These are phyloP conservation scores for Emergomyces orientalis DNA, from an alignment of 2,329 filamentous ascomycete genomes.

Conservation along the genomic window DNA sequence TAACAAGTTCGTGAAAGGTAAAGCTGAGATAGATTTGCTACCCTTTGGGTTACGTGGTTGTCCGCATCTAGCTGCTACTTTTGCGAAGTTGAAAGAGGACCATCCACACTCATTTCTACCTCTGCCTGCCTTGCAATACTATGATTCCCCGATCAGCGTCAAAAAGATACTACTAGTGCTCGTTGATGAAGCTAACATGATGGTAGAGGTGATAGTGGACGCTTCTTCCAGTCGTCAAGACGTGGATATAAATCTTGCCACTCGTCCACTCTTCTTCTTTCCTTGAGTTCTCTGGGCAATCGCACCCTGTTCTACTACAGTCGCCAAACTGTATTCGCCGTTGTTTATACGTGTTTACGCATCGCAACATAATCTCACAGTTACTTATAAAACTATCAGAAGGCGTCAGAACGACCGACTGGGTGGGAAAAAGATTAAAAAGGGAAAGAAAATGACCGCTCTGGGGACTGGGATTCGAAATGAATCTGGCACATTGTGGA, in stretches of 20 bases:
- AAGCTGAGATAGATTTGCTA: slow-evolving; percentile 24
- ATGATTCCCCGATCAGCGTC: slow-evolving; percentile 3
- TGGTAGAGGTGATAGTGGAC: slow-evolving; percentile 25
- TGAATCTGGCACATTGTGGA: slow-evolving; percentile 47
- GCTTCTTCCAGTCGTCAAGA: slow-evolving; percentile 17
- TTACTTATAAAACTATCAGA: slow-evolving; percentile 37
- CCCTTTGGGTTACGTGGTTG: slow-evolving; percentile 16
- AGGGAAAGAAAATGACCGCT: slow-evolving; percentile 31
- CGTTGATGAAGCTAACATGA: slow-evolving; percentile 25
- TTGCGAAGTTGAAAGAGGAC: slow-evolving; percentile 11
- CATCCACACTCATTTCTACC: slow-evolving; percentile 14
- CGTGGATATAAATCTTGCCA: slow-evolving; percentile 16
- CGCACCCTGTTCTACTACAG: slow-evolving; percentile 4
- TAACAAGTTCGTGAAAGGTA: slow-evolving; percentile 27
- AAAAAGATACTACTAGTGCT: slow-evolving; percentile 15
- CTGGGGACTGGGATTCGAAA: slow-evolving; percentile 34
- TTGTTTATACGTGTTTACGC: slow-evolving; percentile 54
- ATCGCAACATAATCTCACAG: slow-evolving; percentile 38
- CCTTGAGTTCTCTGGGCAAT: slow-evolving; percentile 4
- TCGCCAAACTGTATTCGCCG: slow-evolving; percentile 62
- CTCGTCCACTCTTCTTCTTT: slow-evolving; percentile 14
- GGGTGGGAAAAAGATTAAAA: slow-evolving; percentile 18
- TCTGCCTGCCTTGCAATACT: slow-evolving; percentile 7
- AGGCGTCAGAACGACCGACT: slow-evolving; percentile 32
- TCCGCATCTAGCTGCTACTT: slow-evolving; percentile 9